Conservation (phyloP, 495 filamentous ascomycete genomes). For the Aspergillus avenaceus region DNA sequence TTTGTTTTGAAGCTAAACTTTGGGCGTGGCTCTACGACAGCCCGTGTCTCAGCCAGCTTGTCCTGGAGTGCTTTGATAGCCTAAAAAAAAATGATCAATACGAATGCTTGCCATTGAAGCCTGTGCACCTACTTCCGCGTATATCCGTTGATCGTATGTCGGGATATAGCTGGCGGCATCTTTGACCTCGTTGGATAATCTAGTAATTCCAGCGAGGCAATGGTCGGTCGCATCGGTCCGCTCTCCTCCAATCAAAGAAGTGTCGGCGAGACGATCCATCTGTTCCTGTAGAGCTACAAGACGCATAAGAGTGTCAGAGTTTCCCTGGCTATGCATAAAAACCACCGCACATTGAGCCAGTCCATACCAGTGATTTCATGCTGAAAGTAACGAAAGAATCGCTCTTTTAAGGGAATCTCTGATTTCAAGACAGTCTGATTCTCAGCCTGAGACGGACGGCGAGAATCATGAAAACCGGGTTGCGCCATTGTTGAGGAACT, state of each 20-base stretch:
- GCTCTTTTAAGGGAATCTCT: slow-evolving; percentile 57
- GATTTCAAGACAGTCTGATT: slow-evolving; percentile 38
- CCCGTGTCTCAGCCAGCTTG: slow-evolving; percentile 56
- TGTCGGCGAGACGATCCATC: slow-evolving; percentile 52
- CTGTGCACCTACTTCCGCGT: slow-evolving; percentile 52
- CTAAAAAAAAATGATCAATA: slow-evolving; percentile 30
- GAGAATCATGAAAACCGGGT: slow-evolving; percentile 22
- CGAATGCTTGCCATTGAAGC: background rate
- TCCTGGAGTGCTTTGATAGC: slow-evolving; percentile 66
- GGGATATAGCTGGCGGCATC: slow-evolving; percentile 66
- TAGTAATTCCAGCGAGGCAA: slow-evolving; percentile 60
- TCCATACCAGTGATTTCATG: slow-evolving; percentile 61
- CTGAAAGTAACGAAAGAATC: slow-evolving; percentile 77
- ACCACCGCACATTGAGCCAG: slow-evolving; percentile 10
- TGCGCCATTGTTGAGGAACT: slow-evolving; percentile 27
- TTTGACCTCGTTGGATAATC: slow-evolving; percentile 64
- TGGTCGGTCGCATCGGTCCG: slow-evolving; percentile 63
- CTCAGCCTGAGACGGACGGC: slow-evolving; percentile 34
- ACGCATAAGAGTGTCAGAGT: slow-evolving; percentile 12
- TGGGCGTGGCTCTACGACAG: slow-evolving; percentile 55
- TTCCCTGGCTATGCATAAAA: slow-evolving; percentile 8
- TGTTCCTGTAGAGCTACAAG: slow-evolving; percentile 55
- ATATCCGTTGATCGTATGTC: slow-evolving; percentile 72
- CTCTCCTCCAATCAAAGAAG: slow-evolving; percentile 50
- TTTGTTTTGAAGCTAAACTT: slow-evolving; percentile 73